A percentile compares a stretch with the other conserved stretches of the same genome.
These are phyloP conservation scores for Allodekkera sacchari DNA, from an alignment of 805 yeast genomes.

Conservation along the genomic window DNA sequence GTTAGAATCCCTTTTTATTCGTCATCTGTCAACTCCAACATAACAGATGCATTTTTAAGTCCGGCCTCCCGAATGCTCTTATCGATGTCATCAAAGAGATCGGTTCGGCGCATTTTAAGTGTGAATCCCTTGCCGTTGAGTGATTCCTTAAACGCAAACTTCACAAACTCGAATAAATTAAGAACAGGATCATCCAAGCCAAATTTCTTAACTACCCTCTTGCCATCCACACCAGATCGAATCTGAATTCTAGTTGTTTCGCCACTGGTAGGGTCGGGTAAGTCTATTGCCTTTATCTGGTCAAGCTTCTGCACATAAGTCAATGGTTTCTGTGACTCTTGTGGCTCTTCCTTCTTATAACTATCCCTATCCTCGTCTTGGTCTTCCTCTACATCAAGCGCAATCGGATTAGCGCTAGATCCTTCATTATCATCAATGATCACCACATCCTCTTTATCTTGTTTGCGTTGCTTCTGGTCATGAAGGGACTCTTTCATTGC, in stretches of 20 bases:
- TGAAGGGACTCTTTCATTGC: constrained; percentile 63
- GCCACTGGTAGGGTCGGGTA: constrained; percentile 53
- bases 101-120: constrained; percentile 48
- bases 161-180: constrained; percentile 57
- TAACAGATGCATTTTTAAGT: constrained; percentile 70
- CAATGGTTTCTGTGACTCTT: constrained; percentile 5
- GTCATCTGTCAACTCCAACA: constrained; percentile 48
- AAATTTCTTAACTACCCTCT: constrained; percentile 68
- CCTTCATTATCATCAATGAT: constrained; percentile 9
- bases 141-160: constrained; percentile 42
- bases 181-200: constrained; percentile 48
- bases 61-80: constrained; percentile 65
- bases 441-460: constrained; percentile 24
- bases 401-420: constrained; percentile 15
- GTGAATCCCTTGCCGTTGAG: constrained; percentile 40
- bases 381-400: constrained; percentile 12
- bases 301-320: constrained; percentile 12
- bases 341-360: no score
- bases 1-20: no score
- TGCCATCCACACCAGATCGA: constrained; percentile 75
- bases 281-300: constrained; percentile 24
- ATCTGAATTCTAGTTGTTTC: constrained; percentile 74
- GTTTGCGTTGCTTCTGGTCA: constrained; percentile 19
- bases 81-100: constrained; percentile 46
- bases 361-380: constrained; percentile 9